Evolutionary conservation across 306 rosid genomes (phyloP), one percentile per base, ranked within the genome.

Genomic region (Begonia masoniana): DNA sequence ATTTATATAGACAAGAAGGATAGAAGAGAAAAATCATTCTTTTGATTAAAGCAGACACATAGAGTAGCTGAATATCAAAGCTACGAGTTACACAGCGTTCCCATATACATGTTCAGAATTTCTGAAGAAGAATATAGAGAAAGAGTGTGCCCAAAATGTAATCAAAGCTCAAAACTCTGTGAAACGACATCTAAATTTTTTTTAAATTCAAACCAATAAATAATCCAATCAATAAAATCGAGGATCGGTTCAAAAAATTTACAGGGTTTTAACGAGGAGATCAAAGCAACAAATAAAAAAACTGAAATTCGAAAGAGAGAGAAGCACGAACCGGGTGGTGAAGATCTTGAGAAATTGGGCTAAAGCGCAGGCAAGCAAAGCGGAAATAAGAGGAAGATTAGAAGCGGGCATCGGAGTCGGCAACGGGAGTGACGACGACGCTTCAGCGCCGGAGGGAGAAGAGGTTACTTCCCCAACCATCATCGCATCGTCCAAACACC

Each of bases 291-390:
- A 31, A 31, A 23, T 13, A 26, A 7, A 5, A 13, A 54, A 54
- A 2, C 14, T 13, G 7, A 39, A 23, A 17, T 46, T 42, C 26
- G 16, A 23, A 15, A 47, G 13, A 39, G 56, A 23, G 24, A 26
- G 19, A 43, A 39, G 42, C 51, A 7, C 70, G 71, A 56, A 91
- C 94, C 94, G 86, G 75, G 96, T 68, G 39, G 96, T 85, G 77
- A 91, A 91, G 88, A 91, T 73, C 84, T 91, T 86, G 68, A 91
- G 92, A 56, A 91, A 91, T 71, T 86, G 96, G 4, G 99, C 94
- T 51, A 81, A 61, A 41, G 94, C 81, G 59, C 76, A 76, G 31
- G 97, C 69, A 56, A 91, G 82, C 60, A 91, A 54, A 0, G 92
- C 82, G 12, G 92, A 62, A 64, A 75, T 3, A 14, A 91, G 84